Conservation (phyloP, 2,329 filamentous ascomycete genomes). For the Botrytis fragariae region DNA sequence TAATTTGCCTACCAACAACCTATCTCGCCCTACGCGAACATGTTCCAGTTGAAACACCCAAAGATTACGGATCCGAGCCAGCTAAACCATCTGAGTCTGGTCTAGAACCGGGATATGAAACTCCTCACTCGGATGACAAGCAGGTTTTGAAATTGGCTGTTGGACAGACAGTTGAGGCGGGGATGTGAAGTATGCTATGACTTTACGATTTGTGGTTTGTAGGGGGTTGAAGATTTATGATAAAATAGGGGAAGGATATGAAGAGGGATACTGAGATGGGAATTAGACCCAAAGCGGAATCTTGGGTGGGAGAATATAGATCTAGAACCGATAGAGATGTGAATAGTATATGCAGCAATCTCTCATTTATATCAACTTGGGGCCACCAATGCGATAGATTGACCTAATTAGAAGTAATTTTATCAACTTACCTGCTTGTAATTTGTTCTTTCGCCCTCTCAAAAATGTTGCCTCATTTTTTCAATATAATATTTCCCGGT, state of each 20-base stretch:
- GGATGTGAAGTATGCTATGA: neutral
- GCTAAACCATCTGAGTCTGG: neutral
- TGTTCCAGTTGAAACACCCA: neutral
- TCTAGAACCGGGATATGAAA: neutral
- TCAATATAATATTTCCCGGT: neutral
- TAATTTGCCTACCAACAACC: slow-evolving; percentile 1
- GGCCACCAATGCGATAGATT: fast-evolving
- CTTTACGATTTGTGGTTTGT: neutral
- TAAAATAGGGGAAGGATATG: neutral
- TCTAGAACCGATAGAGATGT: neutral
- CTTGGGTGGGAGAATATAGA: neutral
- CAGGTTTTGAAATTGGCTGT: neutral
- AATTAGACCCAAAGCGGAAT: neutral
- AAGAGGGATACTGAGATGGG: neutral
- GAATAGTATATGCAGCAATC: neutral
- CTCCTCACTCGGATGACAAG: neutral
- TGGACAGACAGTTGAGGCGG: neutral
- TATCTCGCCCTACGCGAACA: slow-evolving; percentile 6
- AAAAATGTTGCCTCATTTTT: neutral
- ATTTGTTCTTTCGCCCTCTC: neutral
- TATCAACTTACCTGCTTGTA: neutral
- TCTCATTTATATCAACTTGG: neutral
- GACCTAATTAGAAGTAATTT: neutral
- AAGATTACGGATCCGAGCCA: neutral
- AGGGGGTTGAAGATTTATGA: neutral